phyloP scores from a whole-genome alignment of 2,329 filamentous ascomycete genomes.

The Escovopsis sp. region DNA sequence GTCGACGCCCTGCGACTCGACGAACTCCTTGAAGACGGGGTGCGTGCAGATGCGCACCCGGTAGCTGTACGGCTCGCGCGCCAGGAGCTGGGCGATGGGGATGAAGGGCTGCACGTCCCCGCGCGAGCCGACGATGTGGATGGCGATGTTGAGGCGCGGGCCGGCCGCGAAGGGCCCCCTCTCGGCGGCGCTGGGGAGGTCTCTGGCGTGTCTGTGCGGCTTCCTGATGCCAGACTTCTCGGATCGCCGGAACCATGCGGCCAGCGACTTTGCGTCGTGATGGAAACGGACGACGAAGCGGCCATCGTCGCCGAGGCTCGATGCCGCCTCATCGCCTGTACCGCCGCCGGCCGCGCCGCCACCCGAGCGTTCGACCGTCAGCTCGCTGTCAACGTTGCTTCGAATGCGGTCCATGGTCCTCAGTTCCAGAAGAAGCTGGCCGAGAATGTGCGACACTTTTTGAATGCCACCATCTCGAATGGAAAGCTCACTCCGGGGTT shows the following conservation, averaged over 20 bases:
- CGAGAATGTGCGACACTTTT: too few species aligned
- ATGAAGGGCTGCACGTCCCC: conserved; percentile 38
- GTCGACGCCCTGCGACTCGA: conserved; percentile 36
- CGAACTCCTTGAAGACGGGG: conserved; percentile 36
- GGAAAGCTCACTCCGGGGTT: too few species aligned
- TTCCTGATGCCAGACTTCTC: conserved; percentile 5
- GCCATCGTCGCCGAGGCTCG: conserved; percentile 16
- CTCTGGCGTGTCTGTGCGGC: not conserved
- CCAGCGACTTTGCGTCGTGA: conserved; percentile 13
- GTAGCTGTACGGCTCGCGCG: conserved; percentile 27
- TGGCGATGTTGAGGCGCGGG: conserved; percentile 16
- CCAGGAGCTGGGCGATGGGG: conserved; percentile 34
- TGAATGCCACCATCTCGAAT: too few species aligned
- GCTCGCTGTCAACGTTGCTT: conserved; percentile 14
- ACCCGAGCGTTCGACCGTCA: conserved; percentile 10
- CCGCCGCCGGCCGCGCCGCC: conserved; percentile 1
- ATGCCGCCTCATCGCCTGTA: conserved; percentile 6
- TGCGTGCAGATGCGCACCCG: conserved; percentile 44
- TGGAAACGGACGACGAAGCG: conserved; percentile 19
- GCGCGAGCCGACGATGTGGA: conserved; percentile 19
- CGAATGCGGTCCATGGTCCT: conserved; percentile 9
- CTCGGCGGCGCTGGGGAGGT: not conserved
- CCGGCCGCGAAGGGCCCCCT: conserved; percentile 1
- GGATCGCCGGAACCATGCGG: conserved; percentile 13
- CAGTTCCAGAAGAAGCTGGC: too few species aligned